Evolutionary conservation across 345 rosid species (phyloP).

Genomic region (Salix exigua): DNA sequence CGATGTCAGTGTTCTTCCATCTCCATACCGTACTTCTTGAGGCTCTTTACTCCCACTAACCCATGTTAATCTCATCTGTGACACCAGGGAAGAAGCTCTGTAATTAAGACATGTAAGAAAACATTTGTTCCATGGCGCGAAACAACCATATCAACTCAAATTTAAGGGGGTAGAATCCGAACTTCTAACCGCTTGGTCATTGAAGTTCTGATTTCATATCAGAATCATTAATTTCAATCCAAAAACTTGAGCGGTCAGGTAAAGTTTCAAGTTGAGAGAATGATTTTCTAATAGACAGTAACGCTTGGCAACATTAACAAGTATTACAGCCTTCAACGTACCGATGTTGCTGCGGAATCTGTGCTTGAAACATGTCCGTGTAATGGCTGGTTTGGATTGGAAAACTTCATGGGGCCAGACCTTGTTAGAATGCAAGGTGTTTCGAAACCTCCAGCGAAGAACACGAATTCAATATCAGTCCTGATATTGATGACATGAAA

Average conservation of each 20-base stretch:
- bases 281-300: no score
- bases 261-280: no score
- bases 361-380: constrained; percentile 51
- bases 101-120: no score
- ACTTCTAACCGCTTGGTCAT: no score
- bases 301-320: background rate
- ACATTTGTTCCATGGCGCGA: no score
- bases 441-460: constrained; percentile 51
- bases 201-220: no score
- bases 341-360: constrained; percentile 57
- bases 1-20: constrained; percentile 41
- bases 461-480: constrained; percentile 54
- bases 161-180: no score
- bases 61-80: constrained; percentile 72
- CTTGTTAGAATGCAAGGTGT: constrained; percentile 45
- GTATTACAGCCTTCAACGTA: constrained; percentile 6
- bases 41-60: constrained; percentile 52
- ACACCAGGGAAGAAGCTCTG: background rate
- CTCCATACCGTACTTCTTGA: constrained; percentile 47
- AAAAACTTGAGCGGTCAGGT: no score
- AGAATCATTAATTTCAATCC: no score
- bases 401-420: constrained; percentile 37
- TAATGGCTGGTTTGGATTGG: constrained; percentile 49
- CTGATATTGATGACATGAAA: constrained; percentile 64
- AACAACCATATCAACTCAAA: no score